Base-by-base conservation (phyloP, 1,284 basidiomycete genomes). In the Megacollybia platyphylla region DNA sequence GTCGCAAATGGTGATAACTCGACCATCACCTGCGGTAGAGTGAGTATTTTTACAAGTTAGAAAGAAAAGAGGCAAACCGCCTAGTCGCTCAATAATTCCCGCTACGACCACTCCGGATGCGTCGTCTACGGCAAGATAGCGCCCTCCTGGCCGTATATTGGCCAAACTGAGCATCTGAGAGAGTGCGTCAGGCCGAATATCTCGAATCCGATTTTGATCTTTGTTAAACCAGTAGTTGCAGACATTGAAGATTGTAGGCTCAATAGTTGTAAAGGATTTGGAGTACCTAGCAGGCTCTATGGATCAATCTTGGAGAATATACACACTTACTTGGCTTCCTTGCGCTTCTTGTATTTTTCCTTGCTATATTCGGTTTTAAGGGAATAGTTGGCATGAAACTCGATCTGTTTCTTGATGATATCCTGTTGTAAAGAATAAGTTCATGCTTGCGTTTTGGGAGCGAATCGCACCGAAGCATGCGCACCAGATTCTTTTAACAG, bases 341-440 rank as follows among this genome's bases (percentile, higher is more conserved):
- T 97, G 38, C 89, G 71, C 59, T 91, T 92, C 57, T 79, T 84
- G 63, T 96, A 97, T 58, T 97, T 97, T 55, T 96, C 92, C 61
- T 97, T 96, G 60, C 87, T 91, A 58, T 91, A 96, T 60, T 93
- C 93, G 1, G 91, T 96, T 64, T 97, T 97, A 42, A 94, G 67
- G 6, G 79, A 78, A 59, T 87, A 97, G 54, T 87, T 86, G 28
- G 85, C 81, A 54, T 97, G 92, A 52, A 83, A 75, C 51, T 89
- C 88, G 45, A 96, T 92, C 61, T 97, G 92, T 57, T 73, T 79
- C 54, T 86, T 79, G 54, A 97, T 93, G 48, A 97, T 96, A 58
- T 94, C 90, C 81, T 94, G 63, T 39, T 28, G 29, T 27, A 28
- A 26, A 40, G 42, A n/a, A 34, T 38, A 17, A 18, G 31, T 44